Evolutionary conservation across 345 rosid genomes (phyloP), one percentile per base, ranked within the genome.

Genomic region (Cochlearia excelsa): DNA sequence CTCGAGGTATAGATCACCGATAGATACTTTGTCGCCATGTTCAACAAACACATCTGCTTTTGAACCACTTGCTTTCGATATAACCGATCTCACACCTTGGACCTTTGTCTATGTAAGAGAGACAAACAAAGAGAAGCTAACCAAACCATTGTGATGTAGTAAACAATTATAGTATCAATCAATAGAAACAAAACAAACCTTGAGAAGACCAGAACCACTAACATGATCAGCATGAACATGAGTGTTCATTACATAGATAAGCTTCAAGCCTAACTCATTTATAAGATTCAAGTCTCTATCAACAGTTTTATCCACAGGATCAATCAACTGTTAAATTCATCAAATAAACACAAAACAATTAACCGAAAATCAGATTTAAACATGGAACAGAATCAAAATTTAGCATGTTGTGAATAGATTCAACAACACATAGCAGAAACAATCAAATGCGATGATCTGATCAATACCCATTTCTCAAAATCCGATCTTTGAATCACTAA

Each of bases 221-320:
- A 93, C 80, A 76, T 93, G 99, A 79, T 93, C 99, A 34, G 99
- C 99, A 77, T 93, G 99, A 3, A 89, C 97, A 75, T 89, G 97
- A 34, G 99, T 93, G 83, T 89, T 93, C 77, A 83, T 59, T 2
- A 87, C 98, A 78, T 88, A 88, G 1, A 81, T 45, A 11, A 88
- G 87, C 82, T 83, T 88, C 63, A 88, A 46, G 0, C 95, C 95
- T 67, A 92, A 52, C 30, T 92, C 97, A 65, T 70, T 77, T 5
- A 86, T 73, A 51, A 92, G 73, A 2, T 52, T 66, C 68, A 92
- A 62, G 68, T 92, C 98, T 72, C 98, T 92, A 44, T 88, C 97
- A 9, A 81, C 98, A 2, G 91, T 88, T 63, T 57, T 84, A 73
- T 92, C 95, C 6, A 92, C 97, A 0, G 98, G 98, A 68, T 92